Evolutionary conservation across 768 basidiomycete genomes (phyloP).

Genomic region (Hydnomerulius pinastri): DNA sequence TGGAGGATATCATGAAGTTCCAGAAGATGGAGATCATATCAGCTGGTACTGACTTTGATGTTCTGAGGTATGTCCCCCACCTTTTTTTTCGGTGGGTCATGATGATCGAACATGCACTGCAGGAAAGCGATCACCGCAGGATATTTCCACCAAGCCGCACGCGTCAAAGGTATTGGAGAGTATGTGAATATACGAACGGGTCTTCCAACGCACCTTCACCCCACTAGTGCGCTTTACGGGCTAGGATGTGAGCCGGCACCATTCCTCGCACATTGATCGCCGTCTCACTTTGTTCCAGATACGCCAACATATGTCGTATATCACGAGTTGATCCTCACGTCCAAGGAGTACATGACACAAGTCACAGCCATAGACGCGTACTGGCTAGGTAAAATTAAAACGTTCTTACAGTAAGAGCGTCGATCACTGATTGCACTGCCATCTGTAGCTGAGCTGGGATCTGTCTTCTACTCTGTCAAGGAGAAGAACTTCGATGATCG

Average conservation of each 20-base stretch:
- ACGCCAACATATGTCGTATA: constrained; percentile 97
- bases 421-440: constrained; percentile 10
- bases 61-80: constrained; percentile 57
- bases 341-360: constrained; percentile 98
- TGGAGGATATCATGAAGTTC: constrained; percentile 99
- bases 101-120: constrained; percentile 1
- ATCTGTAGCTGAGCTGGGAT: constrained; percentile 81
- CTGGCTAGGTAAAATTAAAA: constrained; percentile 81
- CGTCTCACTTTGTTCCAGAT: constrained; percentile 46
- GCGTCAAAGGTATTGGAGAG: constrained; percentile 98
- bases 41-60: constrained; percentile 93
- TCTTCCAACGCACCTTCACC: constrained; percentile 93
- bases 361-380: constrained; percentile 98
- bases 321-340: constrained; percentile 93
- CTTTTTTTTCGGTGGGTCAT: neutral
- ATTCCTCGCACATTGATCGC: neutral
- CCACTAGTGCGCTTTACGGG: constrained; percentile 95
- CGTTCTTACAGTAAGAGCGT: neutral
- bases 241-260: constrained; percentile 74
- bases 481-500: constrained; percentile 97
- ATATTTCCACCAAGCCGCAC: constrained; percentile 98
- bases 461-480: constrained; percentile 96
- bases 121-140: constrained; percentile 98
- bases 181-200: constrained; percentile 97
- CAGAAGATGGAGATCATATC: constrained; percentile 95